Evolutionary conservation across 352 stramenopile genomes (phyloP).

Genomic region (Pelagophyceae sp.): DNA sequence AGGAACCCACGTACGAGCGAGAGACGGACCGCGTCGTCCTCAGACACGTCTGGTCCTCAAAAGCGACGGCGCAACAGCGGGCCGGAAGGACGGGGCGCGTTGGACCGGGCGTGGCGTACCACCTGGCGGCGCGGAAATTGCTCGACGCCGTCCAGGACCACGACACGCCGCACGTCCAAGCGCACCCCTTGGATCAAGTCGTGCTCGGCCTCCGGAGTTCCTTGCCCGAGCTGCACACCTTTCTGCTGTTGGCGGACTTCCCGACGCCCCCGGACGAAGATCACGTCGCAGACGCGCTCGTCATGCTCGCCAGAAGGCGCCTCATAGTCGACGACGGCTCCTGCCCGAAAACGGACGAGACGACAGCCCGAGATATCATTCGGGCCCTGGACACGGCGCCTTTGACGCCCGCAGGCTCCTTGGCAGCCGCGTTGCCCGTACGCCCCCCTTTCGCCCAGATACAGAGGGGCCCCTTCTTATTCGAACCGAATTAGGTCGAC

Average conservation of each 20-base stretch:
- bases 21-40: slow-evolving; percentile 53
- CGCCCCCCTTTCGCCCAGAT: too few relatives aligned
- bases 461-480: too few relatives aligned
- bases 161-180: slow-evolving; percentile 28
- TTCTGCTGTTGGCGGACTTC: slow-evolving; percentile 35
- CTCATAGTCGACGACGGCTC: slow-evolving; percentile 49
- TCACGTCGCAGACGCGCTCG: slow-evolving; percentile 50
- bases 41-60: slow-evolving; percentile 76
- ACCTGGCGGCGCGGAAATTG: slow-evolving; percentile 46
- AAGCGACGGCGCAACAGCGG: slow-evolving; percentile 65
- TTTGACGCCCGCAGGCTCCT: slow-evolving; percentile 20
- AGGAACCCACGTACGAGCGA: slow-evolving; percentile 58
- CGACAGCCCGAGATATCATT: slow-evolving; percentile 33
- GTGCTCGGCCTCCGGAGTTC: slow-evolving; percentile 20
- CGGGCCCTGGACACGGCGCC: slow-evolving; percentile 33
- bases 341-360: slow-evolving; percentile 32
- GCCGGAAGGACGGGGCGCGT: slow-evolving; percentile 43
- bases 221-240: not conserved
- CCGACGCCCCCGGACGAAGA: slow-evolving; percentile 57
- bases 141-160: slow-evolving; percentile 8
- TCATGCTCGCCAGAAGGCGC: slow-evolving; percentile 51
- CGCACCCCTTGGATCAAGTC: slow-evolving; percentile 24
- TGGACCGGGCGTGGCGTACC: slow-evolving; percentile 61
- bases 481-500: too few relatives aligned
- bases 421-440: slow-evolving; percentile 53